Conservation (phyloP, 202 grass and related monocot genomes). For the Hordeum pubiflorum region DNA sequence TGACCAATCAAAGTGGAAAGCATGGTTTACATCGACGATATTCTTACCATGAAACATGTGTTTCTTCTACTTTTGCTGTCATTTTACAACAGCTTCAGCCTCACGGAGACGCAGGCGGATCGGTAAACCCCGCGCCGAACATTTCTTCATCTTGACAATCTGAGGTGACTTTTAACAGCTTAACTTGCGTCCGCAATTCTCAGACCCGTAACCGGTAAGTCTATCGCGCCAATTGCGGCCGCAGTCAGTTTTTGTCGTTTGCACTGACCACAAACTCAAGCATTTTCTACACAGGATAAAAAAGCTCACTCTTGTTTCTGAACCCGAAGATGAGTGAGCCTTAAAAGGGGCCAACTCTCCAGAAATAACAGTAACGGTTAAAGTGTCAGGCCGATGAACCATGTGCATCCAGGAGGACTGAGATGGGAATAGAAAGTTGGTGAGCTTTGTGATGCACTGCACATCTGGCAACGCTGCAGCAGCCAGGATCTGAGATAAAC, state of each 20-base stretch:
- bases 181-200: background rate
- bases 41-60: background rate
- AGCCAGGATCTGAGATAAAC: background rate
- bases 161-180: background rate
- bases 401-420: background rate
- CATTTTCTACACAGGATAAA: too few species aligned
- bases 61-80: background rate
- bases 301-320: background rate
- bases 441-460: background rate
- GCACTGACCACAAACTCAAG: too few species aligned
- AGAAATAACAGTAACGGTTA: background rate
- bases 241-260: background rate
- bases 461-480: background rate
- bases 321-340: background rate
- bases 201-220: background rate
- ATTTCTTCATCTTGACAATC: conserved; percentile 7
- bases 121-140: conserved; percentile 8
- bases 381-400: background rate
- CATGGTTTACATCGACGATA: background rate
- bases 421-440: background rate
- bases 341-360: background rate
- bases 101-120: background rate
- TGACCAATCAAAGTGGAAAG: background rate
- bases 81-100: background rate
- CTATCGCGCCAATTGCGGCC: background rate